A percentile compares a stretch with the other conserved stretches of the same genome.
Conservation (phyloP, 352 stramenopile genomes). For the Globisporangium iwayamae region DNA sequence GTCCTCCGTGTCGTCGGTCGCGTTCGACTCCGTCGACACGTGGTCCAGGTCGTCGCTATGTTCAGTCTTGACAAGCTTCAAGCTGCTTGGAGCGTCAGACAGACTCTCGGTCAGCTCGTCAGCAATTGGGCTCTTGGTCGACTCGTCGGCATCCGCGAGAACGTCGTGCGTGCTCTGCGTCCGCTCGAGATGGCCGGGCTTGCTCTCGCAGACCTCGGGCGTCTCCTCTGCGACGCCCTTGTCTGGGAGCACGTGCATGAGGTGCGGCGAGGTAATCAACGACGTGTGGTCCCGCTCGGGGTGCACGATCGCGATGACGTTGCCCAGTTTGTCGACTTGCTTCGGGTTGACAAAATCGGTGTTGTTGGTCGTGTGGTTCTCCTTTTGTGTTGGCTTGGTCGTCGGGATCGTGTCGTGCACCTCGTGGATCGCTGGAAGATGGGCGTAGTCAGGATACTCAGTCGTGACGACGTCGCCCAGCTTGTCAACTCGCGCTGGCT, state of each 20-base stretch:
- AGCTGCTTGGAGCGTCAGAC: not conserved
- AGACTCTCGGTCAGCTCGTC: not conserved
- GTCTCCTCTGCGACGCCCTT: slow-evolving; percentile 35
- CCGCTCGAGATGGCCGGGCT: not conserved
- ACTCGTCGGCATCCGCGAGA: not conserved
- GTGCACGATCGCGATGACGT: not conserved
- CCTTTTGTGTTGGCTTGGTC: not conserved
- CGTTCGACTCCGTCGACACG: slow-evolving; percentile 22
- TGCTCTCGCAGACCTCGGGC: not conserved
- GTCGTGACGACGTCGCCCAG: too few relatives aligned
- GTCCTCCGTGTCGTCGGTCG: slow-evolving; percentile 28
- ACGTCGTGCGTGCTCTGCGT: not conserved
- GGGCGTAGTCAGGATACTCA: too few relatives aligned
- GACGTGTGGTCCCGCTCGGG: slow-evolving; percentile 2
- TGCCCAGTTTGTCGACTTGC: not conserved
- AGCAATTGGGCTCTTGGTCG: not conserved
- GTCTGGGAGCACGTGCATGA: slow-evolving; percentile 10
- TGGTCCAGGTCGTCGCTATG: slow-evolving; percentile 6
- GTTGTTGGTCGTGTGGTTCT: not conserved
- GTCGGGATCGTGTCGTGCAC: too few relatives aligned
- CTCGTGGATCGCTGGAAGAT: too few relatives aligned
- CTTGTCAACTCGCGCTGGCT: too few relatives aligned
- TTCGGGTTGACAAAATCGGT: not conserved
- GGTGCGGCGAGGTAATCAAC: not conserved
- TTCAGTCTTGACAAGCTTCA: not conserved